Evolutionary conservation across 495 filamentous ascomycete species (phyloP).

Genomic region (Lepraria neglecta): DNA sequence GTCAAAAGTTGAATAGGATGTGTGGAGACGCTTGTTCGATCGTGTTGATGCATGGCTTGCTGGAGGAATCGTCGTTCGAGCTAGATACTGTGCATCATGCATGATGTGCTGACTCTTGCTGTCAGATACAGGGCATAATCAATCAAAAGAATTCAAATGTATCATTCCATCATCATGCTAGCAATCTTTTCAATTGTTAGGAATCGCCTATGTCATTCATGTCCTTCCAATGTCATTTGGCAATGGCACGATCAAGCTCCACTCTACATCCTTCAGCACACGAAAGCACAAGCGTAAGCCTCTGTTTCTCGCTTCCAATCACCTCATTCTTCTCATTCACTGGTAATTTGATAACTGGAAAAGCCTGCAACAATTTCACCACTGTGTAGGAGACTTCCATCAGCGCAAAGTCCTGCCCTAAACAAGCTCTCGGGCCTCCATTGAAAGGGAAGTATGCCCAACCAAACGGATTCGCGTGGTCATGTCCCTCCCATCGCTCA

Average conservation of each 20-base stretch:
- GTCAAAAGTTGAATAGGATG: no score
- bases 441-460: conserved; percentile 69
- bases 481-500: conserved; percentile 37
- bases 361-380: conserved; percentile 42
- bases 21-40: no score
- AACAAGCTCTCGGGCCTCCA: conserved; percentile 44
- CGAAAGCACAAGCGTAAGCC: conserved; percentile 23
- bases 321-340: conserved; percentile 27
- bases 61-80: no score
- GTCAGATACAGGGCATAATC: no score
- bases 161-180: no score
- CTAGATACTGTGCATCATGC: no score
- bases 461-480: conserved; percentile 24
- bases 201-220: no score
- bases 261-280: conserved; percentile 30
- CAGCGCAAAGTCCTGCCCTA: conserved; percentile 48
- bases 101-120: no score
- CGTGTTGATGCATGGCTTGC: no score
- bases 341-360: conserved; percentile 30
- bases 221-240: no score
- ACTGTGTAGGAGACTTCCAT: conserved; percentile 44
- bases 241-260: background rate
- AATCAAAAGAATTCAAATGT: no score
- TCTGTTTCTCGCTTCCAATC: conserved; percentile 21
- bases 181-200: no score